A percentile compares a stretch with the other conserved stretches of the same genome.
phyloP scores from a whole-genome alignment of 1,284 basidiomycete species.

The Amylostereum areolatum region DNA sequence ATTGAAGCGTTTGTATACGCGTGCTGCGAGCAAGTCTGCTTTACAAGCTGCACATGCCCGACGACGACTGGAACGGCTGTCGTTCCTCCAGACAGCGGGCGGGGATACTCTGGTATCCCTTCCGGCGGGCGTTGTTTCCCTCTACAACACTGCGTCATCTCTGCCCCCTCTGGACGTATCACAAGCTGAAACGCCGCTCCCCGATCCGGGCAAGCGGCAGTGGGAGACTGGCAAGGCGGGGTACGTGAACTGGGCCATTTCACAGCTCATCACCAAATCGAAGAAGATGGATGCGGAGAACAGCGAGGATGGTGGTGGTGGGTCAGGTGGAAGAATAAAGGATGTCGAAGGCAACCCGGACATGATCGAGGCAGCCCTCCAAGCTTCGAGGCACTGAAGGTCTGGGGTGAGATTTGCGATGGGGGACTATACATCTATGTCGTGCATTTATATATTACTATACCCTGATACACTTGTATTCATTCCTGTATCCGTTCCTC shows the following conservation, averaged over 20 bases:
- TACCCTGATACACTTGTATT: too few species aligned
- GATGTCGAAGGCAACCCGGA: too few species aligned
- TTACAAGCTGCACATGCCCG: conserved; percentile 38
- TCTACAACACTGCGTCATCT: conserved; percentile 42
- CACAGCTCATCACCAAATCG: conserved; percentile 44
- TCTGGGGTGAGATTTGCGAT: too few species aligned
- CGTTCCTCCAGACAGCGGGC: conserved; percentile 35
- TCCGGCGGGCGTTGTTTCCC: conserved; percentile 18
- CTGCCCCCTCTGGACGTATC: conserved; percentile 47
- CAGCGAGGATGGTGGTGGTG: too few species aligned
- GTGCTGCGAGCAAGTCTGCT: conserved; percentile 40
- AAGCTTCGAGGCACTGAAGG: too few species aligned
- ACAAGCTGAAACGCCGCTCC: conserved; percentile 30
- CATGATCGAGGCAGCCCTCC: too few species aligned
- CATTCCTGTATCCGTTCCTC: too few species aligned
- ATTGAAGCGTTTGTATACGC: conserved; percentile 45
- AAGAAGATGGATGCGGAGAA: conserved; percentile 30
- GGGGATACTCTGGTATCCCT: conserved; percentile 19
- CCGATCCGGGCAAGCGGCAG: conserved; percentile 60
- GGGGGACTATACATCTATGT: too few species aligned
- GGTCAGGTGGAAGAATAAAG: too few species aligned
- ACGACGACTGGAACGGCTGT: conserved; percentile 35
- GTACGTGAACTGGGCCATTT: conserved; percentile 64
- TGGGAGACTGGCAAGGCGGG: conserved; percentile 67
- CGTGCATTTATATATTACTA: too few species aligned